These are phyloP conservation scores for Colletotrichum sp. DNA, from an alignment of 2,329 filamentous ascomycete genomes.

Conservation along the genomic window DNA sequence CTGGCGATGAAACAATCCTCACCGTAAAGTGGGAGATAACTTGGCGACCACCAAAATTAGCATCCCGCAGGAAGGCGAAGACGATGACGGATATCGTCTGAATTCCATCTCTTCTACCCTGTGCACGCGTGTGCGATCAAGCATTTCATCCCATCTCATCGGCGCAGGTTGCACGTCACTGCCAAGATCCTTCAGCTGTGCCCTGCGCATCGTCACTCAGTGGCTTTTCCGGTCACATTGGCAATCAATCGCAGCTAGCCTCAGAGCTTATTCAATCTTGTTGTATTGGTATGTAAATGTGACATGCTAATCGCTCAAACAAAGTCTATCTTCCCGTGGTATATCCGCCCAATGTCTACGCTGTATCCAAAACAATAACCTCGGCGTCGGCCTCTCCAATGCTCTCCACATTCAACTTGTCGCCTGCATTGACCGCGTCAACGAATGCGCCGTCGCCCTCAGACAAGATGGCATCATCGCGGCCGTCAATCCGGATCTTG, in stretches of 20 bases:
- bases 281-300: background rate
- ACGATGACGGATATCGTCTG: background rate
- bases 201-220: background rate
- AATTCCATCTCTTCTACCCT: background rate
- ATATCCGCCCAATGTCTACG: slow-evolving; percentile 37
- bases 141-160: background rate
- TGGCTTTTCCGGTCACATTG: background rate
- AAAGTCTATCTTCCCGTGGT: background rate
- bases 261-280: background rate
- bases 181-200: background rate
- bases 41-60: background rate
- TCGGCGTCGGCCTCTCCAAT: slow-evolving; percentile 73
- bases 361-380: slow-evolving; percentile 71
- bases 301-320: background rate
- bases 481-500: slow-evolving; percentile 70
- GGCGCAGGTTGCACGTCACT: background rate
- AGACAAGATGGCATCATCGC: slow-evolving; percentile 68
- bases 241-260: background rate
- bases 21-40: background rate
- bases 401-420: slow-evolving; percentile 69
- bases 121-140: background rate
- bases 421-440: slow-evolving; percentile 66
- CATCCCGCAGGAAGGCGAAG: background rate
- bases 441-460: slow-evolving; percentile 88
- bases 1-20: background rate